Conservation (phyloP, 306 rosid species). For the Corylus heterophylla region DNA sequence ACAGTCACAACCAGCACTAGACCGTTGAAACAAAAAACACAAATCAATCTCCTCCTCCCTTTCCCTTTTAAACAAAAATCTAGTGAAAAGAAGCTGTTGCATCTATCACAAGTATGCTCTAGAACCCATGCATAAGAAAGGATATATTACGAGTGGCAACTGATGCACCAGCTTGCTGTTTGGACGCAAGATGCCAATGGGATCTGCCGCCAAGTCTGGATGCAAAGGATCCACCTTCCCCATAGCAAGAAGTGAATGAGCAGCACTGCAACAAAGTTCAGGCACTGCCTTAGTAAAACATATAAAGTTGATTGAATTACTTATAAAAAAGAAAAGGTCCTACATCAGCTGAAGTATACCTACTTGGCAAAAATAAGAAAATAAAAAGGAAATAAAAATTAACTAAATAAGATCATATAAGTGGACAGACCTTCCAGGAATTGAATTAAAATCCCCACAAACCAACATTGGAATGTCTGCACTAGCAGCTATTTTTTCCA, state of each 20-base stretch:
- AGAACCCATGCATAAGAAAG: slow-evolving; percentile 12
- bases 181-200: slow-evolving; percentile 87
- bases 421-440: slow-evolving; percentile 82
- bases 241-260: slow-evolving; percentile 90
- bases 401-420: not conserved
- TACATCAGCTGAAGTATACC: not conserved
- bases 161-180: slow-evolving; percentile 91
- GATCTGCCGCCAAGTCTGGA: slow-evolving; percentile 87
- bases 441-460: slow-evolving; percentile 95
- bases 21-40: slow-evolving; percentile 10
- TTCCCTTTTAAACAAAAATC: not conserved
- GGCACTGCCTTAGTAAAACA: slow-evolving; percentile 27
- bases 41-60: not conserved
- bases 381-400: not conserved
- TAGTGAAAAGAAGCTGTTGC: not conserved
- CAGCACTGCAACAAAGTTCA: slow-evolving; percentile 72
- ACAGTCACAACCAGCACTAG: slow-evolving; percentile 8
- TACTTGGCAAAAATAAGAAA: not conserved
- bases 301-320: not conserved
- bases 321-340: not conserved
- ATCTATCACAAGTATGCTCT: not conserved
- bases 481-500: slow-evolving; percentile 93
- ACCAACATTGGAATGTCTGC: slow-evolving; percentile 99
- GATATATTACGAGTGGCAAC: slow-evolving; percentile 76
- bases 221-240: slow-evolving; percentile 89